Conservation (phyloP, 805 yeast species). For the Phaffomyces thermotolerans region DNA sequence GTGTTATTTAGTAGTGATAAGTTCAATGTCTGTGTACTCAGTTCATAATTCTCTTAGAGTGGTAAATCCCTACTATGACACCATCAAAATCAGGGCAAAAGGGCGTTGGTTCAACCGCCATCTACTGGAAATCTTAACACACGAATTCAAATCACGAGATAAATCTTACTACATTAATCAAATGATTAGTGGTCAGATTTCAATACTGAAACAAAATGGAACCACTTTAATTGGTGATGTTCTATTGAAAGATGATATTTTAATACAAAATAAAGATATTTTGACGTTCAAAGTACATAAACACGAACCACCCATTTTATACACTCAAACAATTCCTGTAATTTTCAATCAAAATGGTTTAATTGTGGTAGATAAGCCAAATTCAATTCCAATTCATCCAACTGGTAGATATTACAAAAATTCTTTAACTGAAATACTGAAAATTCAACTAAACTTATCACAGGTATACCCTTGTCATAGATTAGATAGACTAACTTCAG, state of each 20-base stretch:
- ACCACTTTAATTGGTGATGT: neutral
- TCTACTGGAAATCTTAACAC: slow-evolving; percentile 13
- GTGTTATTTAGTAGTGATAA: no score
- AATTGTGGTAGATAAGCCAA: slow-evolving; percentile 85
- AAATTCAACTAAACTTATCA: slow-evolving; percentile 44
- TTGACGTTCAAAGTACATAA: slow-evolving; percentile 42
- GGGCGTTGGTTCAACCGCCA: slow-evolving; percentile 21
- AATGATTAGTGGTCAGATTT: slow-evolving; percentile 7
- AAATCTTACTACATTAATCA: slow-evolving; percentile 9
- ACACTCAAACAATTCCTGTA: slow-evolving; percentile 19
- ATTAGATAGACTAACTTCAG: slow-evolving; percentile 85
- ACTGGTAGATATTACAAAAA: slow-evolving; percentile 77
- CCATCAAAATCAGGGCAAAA: slow-evolving; percentile 13
- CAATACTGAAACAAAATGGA: neutral
- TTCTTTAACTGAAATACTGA: slow-evolving; percentile 72
- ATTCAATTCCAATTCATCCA: slow-evolving; percentile 94
- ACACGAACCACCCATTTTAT: slow-evolving; percentile 57
- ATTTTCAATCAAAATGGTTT: slow-evolving; percentile 54
- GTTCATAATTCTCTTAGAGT: slow-evolving; percentile 37
- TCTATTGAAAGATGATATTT: slow-evolving; percentile 2
- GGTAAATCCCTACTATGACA: slow-evolving; percentile 58
- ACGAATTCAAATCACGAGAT: slow-evolving; percentile 17
- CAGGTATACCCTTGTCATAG: slow-evolving; percentile 58
- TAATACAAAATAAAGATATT: slow-evolving; percentile 21
- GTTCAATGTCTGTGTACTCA: neutral